phyloP scores from a whole-genome alignment of 768 basidiomycete genomes.

The Dendrothele bispora region DNA sequence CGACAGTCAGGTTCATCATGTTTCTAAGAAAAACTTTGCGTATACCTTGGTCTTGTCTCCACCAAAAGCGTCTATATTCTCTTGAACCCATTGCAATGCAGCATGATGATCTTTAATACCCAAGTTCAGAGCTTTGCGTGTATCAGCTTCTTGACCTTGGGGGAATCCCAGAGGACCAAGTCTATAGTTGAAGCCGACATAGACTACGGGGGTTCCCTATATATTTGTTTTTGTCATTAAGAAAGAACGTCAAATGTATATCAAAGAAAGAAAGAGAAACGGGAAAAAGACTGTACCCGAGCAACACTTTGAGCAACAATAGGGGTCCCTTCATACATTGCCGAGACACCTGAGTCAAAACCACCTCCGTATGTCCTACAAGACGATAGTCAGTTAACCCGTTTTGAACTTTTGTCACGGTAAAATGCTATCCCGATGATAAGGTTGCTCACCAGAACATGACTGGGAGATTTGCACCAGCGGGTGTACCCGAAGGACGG shows the following conservation, averaged over 20 bases:
- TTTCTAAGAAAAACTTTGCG: background rate
- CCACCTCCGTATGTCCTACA: constrained; percentile 41
- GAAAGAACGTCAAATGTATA: background rate
- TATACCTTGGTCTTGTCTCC: constrained; percentile 5
- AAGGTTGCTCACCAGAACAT: constrained; percentile 6
- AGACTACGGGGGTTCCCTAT: constrained; percentile 44
- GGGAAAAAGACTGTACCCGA: constrained; percentile 5
- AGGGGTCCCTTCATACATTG: constrained; percentile 25
- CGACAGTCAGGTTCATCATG: background rate
- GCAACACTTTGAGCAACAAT: constrained; percentile 16
- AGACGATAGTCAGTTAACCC: too few species aligned
- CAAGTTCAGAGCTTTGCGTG: constrained; percentile 26
- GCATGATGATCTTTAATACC: constrained; percentile 13
- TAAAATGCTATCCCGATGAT: too few species aligned
- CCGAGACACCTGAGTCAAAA: constrained; percentile 26
- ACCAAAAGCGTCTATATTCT: constrained; percentile 5
- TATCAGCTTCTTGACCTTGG: constrained; percentile 38
- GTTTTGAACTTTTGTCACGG: too few species aligned
- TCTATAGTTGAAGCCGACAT: constrained; percentile 52
- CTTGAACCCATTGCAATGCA: constrained; percentile 32
- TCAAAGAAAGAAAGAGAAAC: background rate
- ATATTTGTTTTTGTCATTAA: too few species aligned
- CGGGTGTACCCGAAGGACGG: constrained; percentile 23
- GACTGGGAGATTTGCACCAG: background rate
- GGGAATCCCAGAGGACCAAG: constrained; percentile 50